Evolutionary conservation across 768 basidiomycete species (phyloP), one percentile per base, ranked within the genome.

Genomic region (Favolaschia claudopus): DNA sequence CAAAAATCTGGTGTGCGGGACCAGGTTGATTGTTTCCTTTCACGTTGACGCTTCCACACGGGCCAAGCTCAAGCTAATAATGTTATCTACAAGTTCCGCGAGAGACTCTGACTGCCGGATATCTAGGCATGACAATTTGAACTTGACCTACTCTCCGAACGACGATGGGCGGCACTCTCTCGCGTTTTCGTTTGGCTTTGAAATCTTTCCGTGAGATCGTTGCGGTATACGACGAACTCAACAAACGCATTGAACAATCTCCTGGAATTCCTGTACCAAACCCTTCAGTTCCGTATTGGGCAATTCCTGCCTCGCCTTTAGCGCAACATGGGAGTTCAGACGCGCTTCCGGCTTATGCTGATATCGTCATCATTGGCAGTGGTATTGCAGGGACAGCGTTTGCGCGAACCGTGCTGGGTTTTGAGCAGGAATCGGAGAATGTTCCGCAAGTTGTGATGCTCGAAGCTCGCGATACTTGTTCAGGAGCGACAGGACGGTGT

Each of bases 381-480:
- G 85, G 85, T 0, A 84, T 87, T 55, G 85, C 85, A 0, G 84
- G 84, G 5, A 73, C 81, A 1, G 77, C 82, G 0, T 69, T 83
- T 37, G 77, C 77, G 14, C 78, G 78, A 52, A 74, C 76, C 12
- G 46, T 81, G 40, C 10, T 61, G 5, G 42, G 29, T 19, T 47
- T 28, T 0, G 27, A 38, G 20, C 12, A 10, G n/a, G 29, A 9
- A 14, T 20, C 24, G 9, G 24, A n/a, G 7, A n/a, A 34, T 12
- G 20, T 37, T 15, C 50, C 36, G 4, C 33, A 70, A 32, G 63
- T 90, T 5, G 78, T 87, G 25, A 79, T 89, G 68, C 75, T 91
- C 17, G 89, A 91, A 60, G 89, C 88, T 5, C 70, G 89, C 42
- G 85, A 87, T 5, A 76, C 74, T 0, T 85, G 84, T 56, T 83